phyloP scores from a whole-genome alignment of 345 rosid species.

The Geranium rotundifolium region DNA sequence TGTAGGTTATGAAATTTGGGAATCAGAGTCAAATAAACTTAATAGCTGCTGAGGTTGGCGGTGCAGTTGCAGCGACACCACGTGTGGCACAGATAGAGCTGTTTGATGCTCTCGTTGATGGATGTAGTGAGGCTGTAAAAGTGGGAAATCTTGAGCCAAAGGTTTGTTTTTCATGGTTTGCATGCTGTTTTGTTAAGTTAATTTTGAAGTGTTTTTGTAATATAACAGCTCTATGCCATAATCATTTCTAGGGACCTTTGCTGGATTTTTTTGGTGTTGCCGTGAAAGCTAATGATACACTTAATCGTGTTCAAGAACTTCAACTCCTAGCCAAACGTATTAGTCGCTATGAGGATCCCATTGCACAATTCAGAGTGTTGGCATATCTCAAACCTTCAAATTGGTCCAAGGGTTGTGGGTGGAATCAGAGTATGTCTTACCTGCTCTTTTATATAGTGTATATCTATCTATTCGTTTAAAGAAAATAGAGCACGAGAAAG shows the following conservation, averaged over 20 bases:
- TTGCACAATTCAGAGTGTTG: slow-evolving; percentile 80
- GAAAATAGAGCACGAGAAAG: neutral
- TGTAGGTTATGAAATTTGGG: slow-evolving; percentile 87
- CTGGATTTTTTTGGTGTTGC: slow-evolving; percentile 95
- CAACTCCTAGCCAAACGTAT: slow-evolving; percentile 82
- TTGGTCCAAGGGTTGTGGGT: slow-evolving; percentile 99
- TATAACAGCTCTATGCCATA: neutral
- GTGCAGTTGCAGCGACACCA: slow-evolving; percentile 66
- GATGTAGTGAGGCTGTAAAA: slow-evolving; percentile 75
- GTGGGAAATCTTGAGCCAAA: slow-evolving; percentile 57
- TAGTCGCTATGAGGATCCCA: slow-evolving; percentile 65
- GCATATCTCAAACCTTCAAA: slow-evolving; percentile 86
- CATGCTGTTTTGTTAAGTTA: neutral
- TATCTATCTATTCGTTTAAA: neutral
- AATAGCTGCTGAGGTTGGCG: slow-evolving; percentile 81
- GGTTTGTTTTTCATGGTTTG: slow-evolving; percentile 29
- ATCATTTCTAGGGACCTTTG: slow-evolving; percentile 60
- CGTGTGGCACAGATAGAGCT: slow-evolving; percentile 81
- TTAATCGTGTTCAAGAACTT: slow-evolving; percentile 80
- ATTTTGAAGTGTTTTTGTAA: too few relatives aligned
- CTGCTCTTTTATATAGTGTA: neutral
- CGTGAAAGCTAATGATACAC: slow-evolving; percentile 79
- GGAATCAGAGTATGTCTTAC: slow-evolving; percentile 76
- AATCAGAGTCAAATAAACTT: slow-evolving; percentile 58
- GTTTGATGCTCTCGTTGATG: slow-evolving; percentile 74